Base-by-base conservation (phyloP, 345 rosid genomes). In the Eucalyptus victrix region DNA sequence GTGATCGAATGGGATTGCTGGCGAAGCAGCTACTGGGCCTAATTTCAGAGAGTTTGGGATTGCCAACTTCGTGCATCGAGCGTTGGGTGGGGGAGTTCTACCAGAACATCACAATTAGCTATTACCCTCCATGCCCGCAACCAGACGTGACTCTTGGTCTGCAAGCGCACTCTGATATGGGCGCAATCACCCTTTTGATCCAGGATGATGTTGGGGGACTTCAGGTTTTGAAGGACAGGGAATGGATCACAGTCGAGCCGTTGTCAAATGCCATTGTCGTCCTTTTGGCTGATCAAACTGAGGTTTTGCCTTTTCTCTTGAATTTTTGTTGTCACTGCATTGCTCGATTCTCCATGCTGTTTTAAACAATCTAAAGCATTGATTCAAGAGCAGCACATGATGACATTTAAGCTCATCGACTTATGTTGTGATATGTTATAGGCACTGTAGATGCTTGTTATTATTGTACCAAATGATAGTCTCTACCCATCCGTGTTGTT, bases 111-210 rank as follows among this genome's bases (percentile, higher is more conserved):
- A 97, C 98, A 14, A 91, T 95, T 23, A 97, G 98, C 87, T 97
- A 94, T 88, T 97, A 97, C 92, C 99, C 99, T 24, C 97, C 98
- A 3, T 97, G 99, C 49, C 99, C 99, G 34, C 98, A 91, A 89
- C 99, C 99, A 6, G 97, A 97, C 86, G 95, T 95, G 9, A 95
- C 99, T 1, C 96, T 97, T 81, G 99, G 99, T 85, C 96, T 97
- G 60, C 99, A 97, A 90, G 90, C 98, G 4, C 99, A 97, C 90
- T 97, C 99, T 6, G 99, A 97, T 90, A 92, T 97, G 91, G 98
- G 98, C 47, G 93, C 96, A 80, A 88, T 97, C 86, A 96, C 99
- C 56, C 96, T 97, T 44, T 89, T 97, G 92, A 94, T 97, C 86
- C 98, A 97, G 89, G 99, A 96, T 67, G 94, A 97, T 86, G 97